phyloP scores from a whole-genome alignment of 192 early-diverging fungal species.

The Entomortierella beljakovae region DNA sequence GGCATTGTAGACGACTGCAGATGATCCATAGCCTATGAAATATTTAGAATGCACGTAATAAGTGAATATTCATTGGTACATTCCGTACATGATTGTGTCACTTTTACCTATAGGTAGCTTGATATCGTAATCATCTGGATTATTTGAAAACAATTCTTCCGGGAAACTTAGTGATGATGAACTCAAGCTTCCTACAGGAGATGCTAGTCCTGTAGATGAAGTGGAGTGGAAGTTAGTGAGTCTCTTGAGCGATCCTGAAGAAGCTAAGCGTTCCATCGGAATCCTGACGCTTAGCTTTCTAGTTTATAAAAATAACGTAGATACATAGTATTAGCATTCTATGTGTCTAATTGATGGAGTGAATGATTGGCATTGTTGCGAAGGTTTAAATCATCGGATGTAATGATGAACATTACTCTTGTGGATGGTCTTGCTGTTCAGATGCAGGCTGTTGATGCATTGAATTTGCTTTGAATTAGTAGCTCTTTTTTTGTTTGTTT shows the following conservation, averaged over 20 bases:
- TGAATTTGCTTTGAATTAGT: neutral
- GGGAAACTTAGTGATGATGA: conserved; percentile 5
- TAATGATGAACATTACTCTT: no score
- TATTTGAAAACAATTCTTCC: conserved; percentile 48
- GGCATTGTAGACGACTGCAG: conserved; percentile 86
- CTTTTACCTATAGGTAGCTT: conserved; percentile 35
- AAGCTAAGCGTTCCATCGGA: conserved; percentile 46
- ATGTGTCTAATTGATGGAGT: neutral
- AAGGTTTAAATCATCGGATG: neutral
- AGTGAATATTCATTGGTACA: neutral
- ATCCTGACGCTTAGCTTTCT: neutral
- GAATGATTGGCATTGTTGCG: neutral
- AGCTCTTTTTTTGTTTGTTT: no score
- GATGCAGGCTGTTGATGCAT: no score
- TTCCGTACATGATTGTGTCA: neutral
- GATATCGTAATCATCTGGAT: conserved; percentile 52
- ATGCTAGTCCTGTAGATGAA: conserved; percentile 22
- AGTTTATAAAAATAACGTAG: no score
- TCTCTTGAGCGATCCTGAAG: conserved; percentile 40
- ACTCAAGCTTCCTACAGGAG: conserved; percentile 23
- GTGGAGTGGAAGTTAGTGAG: conserved; percentile 25
- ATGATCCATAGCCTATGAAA: conserved; percentile 83
- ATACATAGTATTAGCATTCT: no score
- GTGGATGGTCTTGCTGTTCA: neutral
- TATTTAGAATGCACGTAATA: neutral